Conservation (phyloP, 768 basidiomycete genomes). For the Lyophyllum shimeji region DNA sequence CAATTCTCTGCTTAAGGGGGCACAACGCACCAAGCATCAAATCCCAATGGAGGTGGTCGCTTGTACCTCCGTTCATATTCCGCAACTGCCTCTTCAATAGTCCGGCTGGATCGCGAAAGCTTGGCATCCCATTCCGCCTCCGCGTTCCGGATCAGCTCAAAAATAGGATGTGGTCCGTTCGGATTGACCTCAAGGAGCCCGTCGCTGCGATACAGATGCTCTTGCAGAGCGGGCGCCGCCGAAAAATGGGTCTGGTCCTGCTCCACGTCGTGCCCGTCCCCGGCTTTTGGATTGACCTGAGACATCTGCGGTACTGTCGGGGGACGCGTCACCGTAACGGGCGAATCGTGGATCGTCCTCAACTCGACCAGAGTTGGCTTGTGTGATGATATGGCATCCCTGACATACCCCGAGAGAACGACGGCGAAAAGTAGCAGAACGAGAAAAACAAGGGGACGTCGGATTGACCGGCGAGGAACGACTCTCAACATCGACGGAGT, state of each 20-base stretch:
- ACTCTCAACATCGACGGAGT: neutral
- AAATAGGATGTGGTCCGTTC: constrained; percentile 67
- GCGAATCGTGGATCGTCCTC: constrained; percentile 9
- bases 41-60: constrained; percentile 78
- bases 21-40: constrained; percentile 73
- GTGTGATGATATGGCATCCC: constrained; percentile 15
- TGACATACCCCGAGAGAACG: constrained; percentile 10
- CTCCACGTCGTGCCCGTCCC: neutral
- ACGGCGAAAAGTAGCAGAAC: constrained; percentile 2
- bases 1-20: neutral
- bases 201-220: constrained; percentile 35
- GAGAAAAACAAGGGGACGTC: constrained; percentile 14
- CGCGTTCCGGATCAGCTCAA: constrained; percentile 70
- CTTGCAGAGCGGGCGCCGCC: constrained; percentile 14
- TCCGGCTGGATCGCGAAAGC: constrained; percentile 67
- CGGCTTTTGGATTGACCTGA: constrained; percentile 6
- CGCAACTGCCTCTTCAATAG: constrained; percentile 68
- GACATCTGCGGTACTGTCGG: constrained; percentile 16
- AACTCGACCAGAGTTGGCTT: constrained; percentile 12
- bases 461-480: constrained; percentile 15
- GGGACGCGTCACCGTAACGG: constrained; percentile 13
- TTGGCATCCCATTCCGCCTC: constrained; percentile 63
- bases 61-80: constrained; percentile 79
- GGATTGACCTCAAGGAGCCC: constrained; percentile 43
- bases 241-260: constrained; percentile 1